Conservation (phyloP, 768 basidiomycete species). For the Auricularia cornea region DNA sequence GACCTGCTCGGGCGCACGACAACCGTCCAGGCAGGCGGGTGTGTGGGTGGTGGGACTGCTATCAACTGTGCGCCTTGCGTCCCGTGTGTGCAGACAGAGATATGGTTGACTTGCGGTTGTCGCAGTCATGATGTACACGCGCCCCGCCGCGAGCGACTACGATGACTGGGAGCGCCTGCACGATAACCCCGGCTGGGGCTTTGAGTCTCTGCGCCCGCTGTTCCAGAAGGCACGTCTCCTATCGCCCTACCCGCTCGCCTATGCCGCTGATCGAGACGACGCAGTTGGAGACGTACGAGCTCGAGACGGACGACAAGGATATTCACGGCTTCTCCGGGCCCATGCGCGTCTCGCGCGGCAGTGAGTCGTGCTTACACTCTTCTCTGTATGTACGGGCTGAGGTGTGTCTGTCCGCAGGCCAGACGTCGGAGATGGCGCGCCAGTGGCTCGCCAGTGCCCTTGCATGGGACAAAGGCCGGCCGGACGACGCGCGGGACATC, state of each 20-base stretch:
- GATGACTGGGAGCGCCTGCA: slow-evolving; percentile 50
- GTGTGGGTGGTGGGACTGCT: slow-evolving; percentile 53
- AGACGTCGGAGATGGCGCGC: background rate
- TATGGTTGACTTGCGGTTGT: slow-evolving; percentile 19
- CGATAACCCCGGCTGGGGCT: slow-evolving; percentile 55
- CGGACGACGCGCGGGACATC: background rate
- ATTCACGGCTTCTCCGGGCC: background rate
- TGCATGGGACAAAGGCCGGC: background rate
- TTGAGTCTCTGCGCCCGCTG: slow-evolving; percentile 46
- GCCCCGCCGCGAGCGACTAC: slow-evolving; percentile 54
- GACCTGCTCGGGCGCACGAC: slow-evolving; percentile 38
- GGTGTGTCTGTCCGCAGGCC: too few relatives aligned
- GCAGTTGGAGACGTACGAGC: too few relatives aligned
- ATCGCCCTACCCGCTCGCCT: background rate
- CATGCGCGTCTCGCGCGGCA: background rate
- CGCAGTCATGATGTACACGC: slow-evolving; percentile 47
- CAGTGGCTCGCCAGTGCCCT: background rate
- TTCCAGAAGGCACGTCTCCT: slow-evolving; percentile 41
- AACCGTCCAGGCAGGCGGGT: slow-evolving; percentile 38
- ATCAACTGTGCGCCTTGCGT: slow-evolving; percentile 48
- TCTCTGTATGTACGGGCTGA: too few relatives aligned
- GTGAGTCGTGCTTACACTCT: too few relatives aligned
- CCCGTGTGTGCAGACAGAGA: background rate
- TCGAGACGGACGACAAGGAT: background rate
- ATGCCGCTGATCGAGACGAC: too few relatives aligned